Conservation (phyloP, 768 basidiomycete species). For the Mycena maculata region DNA sequence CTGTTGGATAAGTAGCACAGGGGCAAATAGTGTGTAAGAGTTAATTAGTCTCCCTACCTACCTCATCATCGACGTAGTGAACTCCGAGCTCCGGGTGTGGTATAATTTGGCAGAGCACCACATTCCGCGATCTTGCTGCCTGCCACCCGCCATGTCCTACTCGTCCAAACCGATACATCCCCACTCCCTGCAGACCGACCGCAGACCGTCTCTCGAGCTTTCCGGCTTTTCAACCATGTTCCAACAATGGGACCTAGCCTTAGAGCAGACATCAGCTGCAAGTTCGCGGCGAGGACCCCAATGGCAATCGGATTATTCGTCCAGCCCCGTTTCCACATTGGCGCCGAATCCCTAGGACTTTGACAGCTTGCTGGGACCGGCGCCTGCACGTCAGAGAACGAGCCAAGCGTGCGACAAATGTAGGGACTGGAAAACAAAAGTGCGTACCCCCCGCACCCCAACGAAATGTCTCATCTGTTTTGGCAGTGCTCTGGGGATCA, state of each 20-base stretch:
- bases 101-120: slow-evolving; percentile 2
- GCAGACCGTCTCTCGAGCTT: slow-evolving; percentile 17
- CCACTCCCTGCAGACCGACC: neutral
- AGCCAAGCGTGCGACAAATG: slow-evolving; percentile 69
- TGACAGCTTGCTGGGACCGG: slow-evolving; percentile 24
- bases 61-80: slow-evolving; percentile 6
- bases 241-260: slow-evolving; percentile 28
- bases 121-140: neutral
- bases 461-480: neutral
- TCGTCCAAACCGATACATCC: neutral
- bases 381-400: slow-evolving; percentile 54
- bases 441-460: too few species aligned
- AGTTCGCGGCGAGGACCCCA: slow-evolving; percentile 10
- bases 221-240: slow-evolving; percentile 23
- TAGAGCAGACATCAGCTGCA: neutral
- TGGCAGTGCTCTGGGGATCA: slow-evolving; percentile 67
- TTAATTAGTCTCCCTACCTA: too few species aligned
- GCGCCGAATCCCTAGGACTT: slow-evolving; percentile 10
- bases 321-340: neutral
- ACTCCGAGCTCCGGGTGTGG: neutral
- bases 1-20: slow-evolving; percentile 40
- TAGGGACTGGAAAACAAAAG: slow-evolving; percentile 69
- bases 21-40: neutral
- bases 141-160: slow-evolving; percentile 13
- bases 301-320: neutral